Conservation (phyloP, 768 basidiomycete species). For the Pulveroboletus sp. region DNA sequence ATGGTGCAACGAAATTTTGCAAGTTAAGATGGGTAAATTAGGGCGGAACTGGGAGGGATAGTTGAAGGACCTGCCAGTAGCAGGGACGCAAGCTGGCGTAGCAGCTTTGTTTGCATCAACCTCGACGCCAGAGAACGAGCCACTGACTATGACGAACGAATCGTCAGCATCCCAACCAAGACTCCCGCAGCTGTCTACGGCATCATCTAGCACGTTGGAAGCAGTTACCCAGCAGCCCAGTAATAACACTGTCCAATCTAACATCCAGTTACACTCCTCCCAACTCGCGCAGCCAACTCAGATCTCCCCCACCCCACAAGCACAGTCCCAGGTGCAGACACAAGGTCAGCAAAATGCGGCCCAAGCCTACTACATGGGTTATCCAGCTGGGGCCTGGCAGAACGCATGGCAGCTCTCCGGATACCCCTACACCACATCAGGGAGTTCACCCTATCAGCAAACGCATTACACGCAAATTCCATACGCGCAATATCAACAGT, state of each 20-base stretch:
- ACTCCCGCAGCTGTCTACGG: constrained; percentile 26
- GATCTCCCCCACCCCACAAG: constrained; percentile 15
- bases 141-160: constrained; percentile 35
- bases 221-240: constrained; percentile 6
- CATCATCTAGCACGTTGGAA: constrained; percentile 9
- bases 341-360: constrained; percentile 26
- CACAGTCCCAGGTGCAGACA: constrained; percentile 14
- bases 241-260: constrained; percentile 13
- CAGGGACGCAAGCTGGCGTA: no score
- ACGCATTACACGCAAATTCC: constrained; percentile 32
- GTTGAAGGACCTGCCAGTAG: not conserved
- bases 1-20: no score
- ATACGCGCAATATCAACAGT: constrained; percentile 32
- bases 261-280: constrained; percentile 13
- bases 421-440: constrained; percentile 29
- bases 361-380: constrained; percentile 32
- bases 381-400: constrained; percentile 30
- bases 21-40: no score
- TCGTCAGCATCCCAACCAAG: constrained; percentile 40
- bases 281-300: constrained; percentile 20
- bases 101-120: constrained; percentile 1
- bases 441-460: constrained; percentile 30
- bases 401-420: constrained; percentile 33
- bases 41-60: no score
- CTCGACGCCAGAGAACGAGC: not conserved